These are phyloP conservation scores for Coriaria nepalensis DNA, from an alignment of 306 rosid species.

Conservation along the genomic window DNA sequence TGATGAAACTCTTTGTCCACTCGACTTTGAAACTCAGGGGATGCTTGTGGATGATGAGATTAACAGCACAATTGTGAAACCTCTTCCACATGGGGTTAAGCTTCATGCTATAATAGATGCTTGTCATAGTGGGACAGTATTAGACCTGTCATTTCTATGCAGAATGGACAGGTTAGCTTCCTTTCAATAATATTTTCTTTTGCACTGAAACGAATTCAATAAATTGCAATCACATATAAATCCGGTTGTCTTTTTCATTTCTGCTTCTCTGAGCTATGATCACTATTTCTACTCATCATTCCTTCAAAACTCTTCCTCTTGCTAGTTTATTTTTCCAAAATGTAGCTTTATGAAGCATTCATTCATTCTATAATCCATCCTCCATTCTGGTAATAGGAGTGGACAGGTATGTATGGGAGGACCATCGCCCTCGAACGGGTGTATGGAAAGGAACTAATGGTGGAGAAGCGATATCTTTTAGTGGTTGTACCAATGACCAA, in stretches of 20 bases:
- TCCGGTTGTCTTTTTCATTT: no score
- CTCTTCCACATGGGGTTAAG: slow-evolving; percentile 76
- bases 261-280: no score
- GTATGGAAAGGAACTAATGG: slow-evolving; percentile 88
- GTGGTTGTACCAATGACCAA: slow-evolving; percentile 88
- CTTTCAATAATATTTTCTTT: not conserved
- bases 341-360: no score
- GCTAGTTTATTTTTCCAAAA: no score
- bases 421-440: slow-evolving; percentile 92
- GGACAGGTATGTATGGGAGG: slow-evolving; percentile 89
- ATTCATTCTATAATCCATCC: no score
- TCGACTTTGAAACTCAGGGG: slow-evolving; percentile 97
- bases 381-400: slow-evolving; percentile 24
- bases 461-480: slow-evolving; percentile 85
- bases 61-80: slow-evolving; percentile 58
- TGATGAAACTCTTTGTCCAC: slow-evolving; percentile 91
- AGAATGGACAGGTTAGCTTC: slow-evolving; percentile 74
- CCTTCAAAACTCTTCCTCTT: no score
- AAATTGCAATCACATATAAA: no score
- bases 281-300: no score
- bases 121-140: slow-evolving; percentile 91
- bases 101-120: slow-evolving; percentile 94
- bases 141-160: slow-evolving; percentile 94
- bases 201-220: no score
- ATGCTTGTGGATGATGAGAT: slow-evolving; percentile 98